Base-by-base conservation (phyloP, 345 rosid species). In the Diplotaxis tenuifolia region DNA sequence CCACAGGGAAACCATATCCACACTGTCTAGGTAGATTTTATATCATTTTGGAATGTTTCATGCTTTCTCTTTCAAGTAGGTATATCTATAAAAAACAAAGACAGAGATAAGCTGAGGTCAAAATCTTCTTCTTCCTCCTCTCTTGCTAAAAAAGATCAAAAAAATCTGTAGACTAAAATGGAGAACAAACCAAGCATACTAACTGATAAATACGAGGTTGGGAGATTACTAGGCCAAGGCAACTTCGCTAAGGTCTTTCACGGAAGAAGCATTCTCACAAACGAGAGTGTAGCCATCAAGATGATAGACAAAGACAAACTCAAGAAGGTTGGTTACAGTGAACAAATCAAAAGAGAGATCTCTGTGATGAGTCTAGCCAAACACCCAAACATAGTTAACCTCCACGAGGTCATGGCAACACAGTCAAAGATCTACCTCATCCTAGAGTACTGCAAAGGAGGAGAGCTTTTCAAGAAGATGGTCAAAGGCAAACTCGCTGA, bases 371-470 rank as follows among this genome's bases (percentile, higher is more conserved):
- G 86, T 63, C 75, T 88, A 12, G 89, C 84, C 58, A 84, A 82
- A 68, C 92, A 90, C 73, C 94, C 94, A 0, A 83, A 88, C 61
- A 66, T 88, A 21, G 82, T 90, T 7, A 83, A 81, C 69, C 86
- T 90, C 0, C 79, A 83, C 49, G 96, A 88, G 76, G 96, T 90
- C 14, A 72, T 90, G 94, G 96, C 94, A 32, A 90, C 92, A 9
- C 87, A 88, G 50, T 82, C 75, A 7, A 90, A 84, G 84, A 88
- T 90, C 63, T 90, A 78, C 82, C 87, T 87, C 53, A 73, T 84
- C 10, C 49, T 90, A 73, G 94, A 90, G 77, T 84, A 85, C 67
- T 89, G 90, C 21, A 90, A 90, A 80, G 89, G 94, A 2, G 96
- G 96, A 1, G 96, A 90, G 77, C 86, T 90, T 36, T 90, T 90